Percentiles rank a stretch among this genome's conserved stretches.
Evolutionary conservation across 2,329 filamentous ascomycete genomes (phyloP).

Genomic region (Macrophomina tecta): DNA sequence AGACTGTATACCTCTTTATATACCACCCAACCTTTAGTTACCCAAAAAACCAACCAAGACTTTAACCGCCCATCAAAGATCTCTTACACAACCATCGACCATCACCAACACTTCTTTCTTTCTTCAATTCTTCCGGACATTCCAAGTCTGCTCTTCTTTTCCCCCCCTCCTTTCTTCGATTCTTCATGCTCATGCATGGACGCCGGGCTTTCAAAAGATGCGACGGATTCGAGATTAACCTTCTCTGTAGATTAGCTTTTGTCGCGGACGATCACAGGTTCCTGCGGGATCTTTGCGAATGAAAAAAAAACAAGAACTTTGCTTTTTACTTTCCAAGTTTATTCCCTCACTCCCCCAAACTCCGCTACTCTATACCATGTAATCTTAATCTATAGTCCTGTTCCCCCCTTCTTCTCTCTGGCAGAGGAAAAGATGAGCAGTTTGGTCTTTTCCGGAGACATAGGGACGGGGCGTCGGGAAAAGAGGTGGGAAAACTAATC

Average conservation of each 20-base stretch:
- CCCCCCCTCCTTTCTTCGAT: background rate
- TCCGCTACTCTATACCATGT: background rate
- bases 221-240: slow-evolving; percentile 18
- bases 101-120: background rate
- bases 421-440: background rate
- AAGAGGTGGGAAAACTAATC: too few relatives aligned
- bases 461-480: too few relatives aligned
- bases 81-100: background rate
- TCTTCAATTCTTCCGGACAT: slow-evolving; percentile 7
- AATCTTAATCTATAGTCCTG: background rate
- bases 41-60: slow-evolving; percentile 22
- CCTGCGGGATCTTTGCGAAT: slow-evolving; percentile 5
- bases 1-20: slow-evolving; percentile 25
- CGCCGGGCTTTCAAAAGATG: slow-evolving; percentile 12
- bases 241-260: slow-evolving; percentile 23
- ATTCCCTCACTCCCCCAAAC: background rate
- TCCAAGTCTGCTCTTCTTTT: background rate
- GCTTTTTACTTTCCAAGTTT: slow-evolving; percentile 5
- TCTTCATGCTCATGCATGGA: slow-evolving; percentile 12
- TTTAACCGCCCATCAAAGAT: slow-evolving; percentile 13
- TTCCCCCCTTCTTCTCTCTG: background rate
- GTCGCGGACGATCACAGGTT: slow-evolving; percentile 13
- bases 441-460: too few relatives aligned
- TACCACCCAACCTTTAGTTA: slow-evolving; percentile 24
- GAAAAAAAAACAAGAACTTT: slow-evolving; percentile 20